Base-by-base conservation (phyloP, 345 rosid species). In the Lagerstroemia speciosa region DNA sequence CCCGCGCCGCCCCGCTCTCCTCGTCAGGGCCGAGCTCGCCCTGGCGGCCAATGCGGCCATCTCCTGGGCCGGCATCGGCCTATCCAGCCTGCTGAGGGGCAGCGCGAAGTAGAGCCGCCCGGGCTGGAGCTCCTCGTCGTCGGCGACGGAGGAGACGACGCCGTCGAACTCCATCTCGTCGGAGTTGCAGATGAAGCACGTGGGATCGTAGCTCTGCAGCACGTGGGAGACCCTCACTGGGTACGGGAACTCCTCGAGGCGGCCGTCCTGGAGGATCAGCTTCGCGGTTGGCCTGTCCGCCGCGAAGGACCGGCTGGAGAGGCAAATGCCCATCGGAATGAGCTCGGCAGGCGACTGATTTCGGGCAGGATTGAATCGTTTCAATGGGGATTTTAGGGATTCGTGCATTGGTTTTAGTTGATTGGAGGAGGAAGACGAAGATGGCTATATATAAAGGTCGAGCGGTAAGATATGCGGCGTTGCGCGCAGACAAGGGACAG, bases 41-140 rank as follows among this genome's bases (percentile, higher is more conserved):
- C 75, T 78, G 33, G 80, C 84, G 31, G 87, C 87, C 81, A 83
- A 66, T 69, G 84, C 83, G 62, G 84, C 84, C 84, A 83, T 81
- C 64, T 83, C 79, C 71, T 75, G 77, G 16, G 84, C 77, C 41
- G 67, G 72, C 29, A 83, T 64, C 8, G 77, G 79, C 46, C 66
- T 81, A 33, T 65, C 75, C 57, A 78, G 29, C 68, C 76, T n/a
- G 58, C 67, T 75, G 57, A 78, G 34, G 2, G 82, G 87, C 69
- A 83, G 40, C n/a, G 76, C 79, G 53, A 83, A 83, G 46, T 83
- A 83, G 17, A 83, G 73, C 64, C 75, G 69, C 12, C 84, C 87
- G 4, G 74, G 76, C 30, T 67, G 79, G 46, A 83, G 83, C 72
- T 73, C 81, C 30, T 80, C 87, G 11, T 78, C 78, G n/a, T 30